A percentile compares a stretch with the other conserved stretches of the same genome.
phyloP scores from a whole-genome alignment of 164 flowering plant species.

The Cinnamomum chago region DNA sequence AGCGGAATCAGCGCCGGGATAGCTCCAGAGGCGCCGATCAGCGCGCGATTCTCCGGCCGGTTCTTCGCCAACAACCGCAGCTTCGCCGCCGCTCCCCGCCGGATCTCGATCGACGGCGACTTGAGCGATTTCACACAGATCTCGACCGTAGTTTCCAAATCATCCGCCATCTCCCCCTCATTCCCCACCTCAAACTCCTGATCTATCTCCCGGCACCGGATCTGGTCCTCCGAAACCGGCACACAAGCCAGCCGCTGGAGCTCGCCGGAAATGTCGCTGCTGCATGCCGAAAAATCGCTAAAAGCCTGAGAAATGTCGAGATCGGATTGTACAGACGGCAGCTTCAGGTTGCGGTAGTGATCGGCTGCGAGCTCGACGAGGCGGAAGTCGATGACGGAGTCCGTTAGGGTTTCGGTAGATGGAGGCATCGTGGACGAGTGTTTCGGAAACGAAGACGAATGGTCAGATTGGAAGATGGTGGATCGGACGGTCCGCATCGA shows the following conservation, averaged over 20 bases:
- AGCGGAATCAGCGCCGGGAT: conserved; percentile 71
- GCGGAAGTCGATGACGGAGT: conserved; percentile 71
- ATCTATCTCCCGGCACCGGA: neutral
- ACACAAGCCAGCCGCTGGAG: conserved; percentile 69
- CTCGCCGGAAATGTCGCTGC: conserved; percentile 94
- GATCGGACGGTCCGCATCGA: conserved; percentile 94
- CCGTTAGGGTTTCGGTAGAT: conserved; percentile 62
- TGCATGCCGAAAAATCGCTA: conserved; percentile 75
- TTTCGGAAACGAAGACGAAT: conserved; percentile 20
- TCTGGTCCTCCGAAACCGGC: conserved; percentile 31
- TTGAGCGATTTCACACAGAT: conserved; percentile 57
- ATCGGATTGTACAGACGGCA: conserved; percentile 23
- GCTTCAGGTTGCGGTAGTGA: neutral
- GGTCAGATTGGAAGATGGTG: conserved; percentile 32
- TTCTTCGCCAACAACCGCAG: conserved; percentile 84
- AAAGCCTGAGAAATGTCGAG: conserved; percentile 76
- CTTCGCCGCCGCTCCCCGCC: conserved; percentile 82
- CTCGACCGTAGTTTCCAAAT: conserved; percentile 76
- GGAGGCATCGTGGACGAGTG: conserved; percentile 16
- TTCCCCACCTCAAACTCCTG: conserved; percentile 21
- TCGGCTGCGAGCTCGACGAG: conserved; percentile 57
- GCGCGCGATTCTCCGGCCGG: conserved; percentile 69
- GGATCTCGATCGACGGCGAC: conserved; percentile 49
- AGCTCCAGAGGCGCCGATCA: conserved; percentile 89
- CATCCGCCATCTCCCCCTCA: conserved; percentile 55